Base-by-base conservation (phyloP, 306 rosid genomes). In the Urtica urens region DNA sequence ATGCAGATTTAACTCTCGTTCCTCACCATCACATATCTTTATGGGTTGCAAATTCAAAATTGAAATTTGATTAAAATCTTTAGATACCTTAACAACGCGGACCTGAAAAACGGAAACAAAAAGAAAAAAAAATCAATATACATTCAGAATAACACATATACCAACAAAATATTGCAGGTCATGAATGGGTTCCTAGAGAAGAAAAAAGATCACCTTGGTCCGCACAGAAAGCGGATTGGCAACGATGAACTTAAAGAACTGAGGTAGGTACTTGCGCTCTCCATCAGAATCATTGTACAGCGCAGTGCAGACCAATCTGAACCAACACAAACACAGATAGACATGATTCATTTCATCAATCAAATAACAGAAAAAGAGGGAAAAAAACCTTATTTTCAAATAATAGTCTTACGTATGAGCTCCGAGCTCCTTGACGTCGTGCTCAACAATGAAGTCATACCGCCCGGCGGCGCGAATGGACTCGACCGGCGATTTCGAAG, bases 251-350 rank as follows among this genome's bases (percentile, higher is more conserved):
- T 90, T 90, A 80, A 90, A 90, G 69, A 90, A 85, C 46, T 85
- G 99, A 0, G 99, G 99, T 38, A 85, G 90, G 68, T 90, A 90
- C 70, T 85, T 90, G 46, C 99, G 95, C 72, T 90, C 99, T 11
- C 87, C 76, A 4, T 85, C 95, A 20, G 87, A 85, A 53, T 90
- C 94, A 60, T 67, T 79, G 72, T 90, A 90, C 76, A 90, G 56
- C 40, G 99, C 95, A 60, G 95, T 81, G 78, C 99, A 90, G 51
- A 90, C 94, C 74, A 90, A 62, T 75, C 99, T 90, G 59, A 39
- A 44, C 37, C 37, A 46, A 54, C 1, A 23, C 2, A 29, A 27
- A 23, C 19, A 26, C 21, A 20, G 1, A 38, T 18, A 22, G 34
- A 15, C 10, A 34, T n/a, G n/a, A n/a, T n/a, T n/a, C n/a, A n/a